Base-by-base conservation (phyloP, 73 alveolate genomes). In the Stentor roeselii region DNA sequence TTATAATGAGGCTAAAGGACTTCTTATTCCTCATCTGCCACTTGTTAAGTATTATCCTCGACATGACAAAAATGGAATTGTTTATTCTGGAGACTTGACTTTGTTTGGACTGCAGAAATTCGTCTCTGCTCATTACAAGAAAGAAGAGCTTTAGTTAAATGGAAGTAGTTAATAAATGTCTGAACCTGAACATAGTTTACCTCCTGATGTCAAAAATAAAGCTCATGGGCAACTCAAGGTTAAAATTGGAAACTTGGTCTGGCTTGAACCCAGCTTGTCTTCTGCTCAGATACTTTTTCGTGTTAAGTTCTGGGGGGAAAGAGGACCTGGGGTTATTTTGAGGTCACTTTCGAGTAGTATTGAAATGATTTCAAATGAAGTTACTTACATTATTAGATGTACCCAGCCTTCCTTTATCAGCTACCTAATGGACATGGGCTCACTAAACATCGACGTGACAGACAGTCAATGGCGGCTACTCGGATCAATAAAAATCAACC, bases 361-460 rank as follows among this genome's bases (percentile, higher is more conserved):
- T 21, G 80, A 67, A 21, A 0, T 40, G 1, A 67, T 67, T 27
- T 30, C 50, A 36, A 67, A 67, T 2, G n/a, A 6, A 15, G 67
- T 35, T 1, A 34, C 6, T n/a, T 76, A 76, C 39, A 76, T 67
- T 27, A 76, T 76, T 1, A 76, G 3, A 76, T 76, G 84, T 2
- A 76, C 84, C 39, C 84, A 76, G 74, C 84, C 84, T 21, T 15
- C 39, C 6, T 76, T 76, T 40, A 41, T 35, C 27, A 76, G 39
- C n/a, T 76, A 76, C 74, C 67, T 76, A 27, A 37, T 27, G 15
- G 84, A 76, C 39, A 76, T 76, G 84, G 78, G 78, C 11, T 21
- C 39, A 14, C 30, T 76, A 21, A 41, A 14, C 6, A 15, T 76
- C 21, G 84, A 76, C 1, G 59, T 35, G 15, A 37, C 39, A n/a